These are phyloP conservation scores for Allium fistulosum DNA, from an alignment of 106 monocot species.

Conservation along the genomic window DNA sequence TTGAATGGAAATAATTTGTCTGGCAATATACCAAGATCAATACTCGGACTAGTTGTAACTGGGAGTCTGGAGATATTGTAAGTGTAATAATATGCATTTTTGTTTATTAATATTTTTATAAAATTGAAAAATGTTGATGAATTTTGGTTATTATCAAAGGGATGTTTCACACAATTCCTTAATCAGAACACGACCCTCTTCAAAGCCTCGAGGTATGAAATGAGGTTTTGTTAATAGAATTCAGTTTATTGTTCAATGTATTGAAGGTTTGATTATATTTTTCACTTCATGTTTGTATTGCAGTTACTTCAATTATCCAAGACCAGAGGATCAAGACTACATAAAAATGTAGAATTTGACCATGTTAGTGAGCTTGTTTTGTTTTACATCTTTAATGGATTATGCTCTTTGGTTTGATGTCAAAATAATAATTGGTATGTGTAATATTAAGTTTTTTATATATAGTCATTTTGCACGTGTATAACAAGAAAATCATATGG, in stretches of 20 bases:
- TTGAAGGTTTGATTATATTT: neutral
- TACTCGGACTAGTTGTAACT: conserved; percentile 17
- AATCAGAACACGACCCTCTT: neutral
- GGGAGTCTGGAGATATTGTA: conserved; percentile 19
- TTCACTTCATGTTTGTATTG: neutral
- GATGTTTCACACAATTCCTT: conserved; percentile 7
- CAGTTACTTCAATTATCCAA: conserved; percentile 6
- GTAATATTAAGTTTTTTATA: too few species aligned
- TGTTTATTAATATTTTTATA: neutral
- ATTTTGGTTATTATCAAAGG: neutral
- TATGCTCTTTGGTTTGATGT: too few species aligned
- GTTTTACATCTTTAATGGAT: too few species aligned
- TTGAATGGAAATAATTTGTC: conserved; percentile 18
- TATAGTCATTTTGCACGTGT: too few species aligned
- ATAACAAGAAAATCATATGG: too few species aligned
- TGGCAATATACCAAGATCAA: conserved; percentile 13
- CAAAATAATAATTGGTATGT: too few species aligned
- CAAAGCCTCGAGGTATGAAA: neutral
- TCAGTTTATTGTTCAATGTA: neutral
- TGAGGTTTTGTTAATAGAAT: neutral
- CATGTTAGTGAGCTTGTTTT: too few species aligned
- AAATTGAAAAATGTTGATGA: neutral
- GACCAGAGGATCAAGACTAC: neutral
- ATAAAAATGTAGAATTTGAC: too few species aligned
- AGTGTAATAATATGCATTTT: neutral